A percentile compares a stretch with the other conserved stretches of the same genome.
Evolutionary conservation across 164 flowering plant genomes (phyloP).

Genomic region (Vitis riparia): DNA sequence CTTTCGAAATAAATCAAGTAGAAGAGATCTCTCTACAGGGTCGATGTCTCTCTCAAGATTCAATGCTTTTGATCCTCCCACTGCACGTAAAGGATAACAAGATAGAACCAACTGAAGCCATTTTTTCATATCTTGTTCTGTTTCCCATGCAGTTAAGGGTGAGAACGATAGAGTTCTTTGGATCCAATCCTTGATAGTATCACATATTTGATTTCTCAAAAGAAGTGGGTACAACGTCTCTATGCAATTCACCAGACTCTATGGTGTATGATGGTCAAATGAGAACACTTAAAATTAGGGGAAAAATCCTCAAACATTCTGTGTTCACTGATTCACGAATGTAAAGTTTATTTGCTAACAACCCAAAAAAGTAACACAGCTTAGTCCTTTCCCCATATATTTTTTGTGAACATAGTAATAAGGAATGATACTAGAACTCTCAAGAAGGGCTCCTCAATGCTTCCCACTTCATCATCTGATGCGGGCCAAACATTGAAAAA

Average conservation of each 20-base stretch:
- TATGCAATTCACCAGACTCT: neutral
- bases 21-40: conserved; percentile 46
- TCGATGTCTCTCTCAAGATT: conserved; percentile 38
- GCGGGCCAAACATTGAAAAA: conserved; percentile 39
- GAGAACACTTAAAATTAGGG: conserved; percentile 29
- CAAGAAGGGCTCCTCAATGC: conserved; percentile 68
- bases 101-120: conserved; percentile 68
- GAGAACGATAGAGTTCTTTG: conserved; percentile 40
- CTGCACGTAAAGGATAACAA: too few relatives aligned
- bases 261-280: conserved; percentile 15
- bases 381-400: conserved; percentile 58
- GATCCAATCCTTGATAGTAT: conserved; percentile 52
- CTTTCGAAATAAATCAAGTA: conserved; percentile 68
- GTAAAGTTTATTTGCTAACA: conserved; percentile 48
- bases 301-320: conserved; percentile 3
- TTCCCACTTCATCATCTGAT: conserved; percentile 52
- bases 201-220: conserved; percentile 28
- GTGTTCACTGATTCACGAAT: conserved; percentile 55
- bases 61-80: too few relatives aligned
- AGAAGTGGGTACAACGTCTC: conserved; percentile 26
- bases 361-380: conserved; percentile 43
- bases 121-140: conserved; percentile 65
- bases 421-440: conserved; percentile 18
- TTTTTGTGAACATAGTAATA: conserved; percentile 35
- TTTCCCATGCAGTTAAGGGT: conserved; percentile 47